Percentiles rank a stretch among this genome's conserved stretches.
Conservation (phyloP, 768 basidiomycete species). For the Kwoniella mangroviensis region DNA sequence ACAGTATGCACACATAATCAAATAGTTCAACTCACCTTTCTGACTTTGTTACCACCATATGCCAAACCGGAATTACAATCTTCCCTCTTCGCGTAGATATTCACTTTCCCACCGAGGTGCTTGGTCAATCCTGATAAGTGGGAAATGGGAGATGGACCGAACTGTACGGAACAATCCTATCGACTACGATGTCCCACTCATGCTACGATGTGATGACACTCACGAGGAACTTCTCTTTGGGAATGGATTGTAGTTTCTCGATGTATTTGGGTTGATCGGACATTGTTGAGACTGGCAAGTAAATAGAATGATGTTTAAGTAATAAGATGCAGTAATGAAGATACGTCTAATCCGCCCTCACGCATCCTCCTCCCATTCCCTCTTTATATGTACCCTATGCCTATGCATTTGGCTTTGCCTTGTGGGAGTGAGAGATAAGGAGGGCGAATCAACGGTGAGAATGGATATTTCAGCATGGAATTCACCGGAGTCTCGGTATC, state of each 20-base stretch:
- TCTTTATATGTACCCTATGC: too few species aligned
- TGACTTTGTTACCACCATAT: constrained; percentile 46
- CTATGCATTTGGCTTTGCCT: not conserved
- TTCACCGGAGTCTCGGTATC: constrained; percentile 10
- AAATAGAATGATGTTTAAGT: not conserved
- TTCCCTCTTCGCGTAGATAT: constrained; percentile 43
- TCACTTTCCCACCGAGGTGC: constrained; percentile 35
- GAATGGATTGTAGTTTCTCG: constrained; percentile 13
- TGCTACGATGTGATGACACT: not conserved
- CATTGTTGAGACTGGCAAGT: constrained; percentile 1
- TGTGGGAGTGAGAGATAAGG: not conserved
- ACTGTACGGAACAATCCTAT: constrained; percentile 6
- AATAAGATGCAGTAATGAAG: not conserved
- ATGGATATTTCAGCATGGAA: not conserved
- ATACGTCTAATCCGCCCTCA: too few species aligned
- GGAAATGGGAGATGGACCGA: constrained; percentile 41
- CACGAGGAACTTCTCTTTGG: constrained; percentile 28
- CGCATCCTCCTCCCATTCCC: too few species aligned
- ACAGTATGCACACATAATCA: not conserved
- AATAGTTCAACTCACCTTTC: constrained; percentile 26
- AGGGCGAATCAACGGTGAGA: not conserved
- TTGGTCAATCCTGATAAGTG: constrained; percentile 34
- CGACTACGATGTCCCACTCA: not conserved
- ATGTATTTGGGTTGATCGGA: constrained; percentile 17
- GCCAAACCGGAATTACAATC: constrained; percentile 46